A percentile compares a stretch with the other conserved stretches of the same genome.
phyloP scores from a whole-genome alignment of 2,329 filamentous ascomycete genomes.

The Fusarium dimerum region DNA sequence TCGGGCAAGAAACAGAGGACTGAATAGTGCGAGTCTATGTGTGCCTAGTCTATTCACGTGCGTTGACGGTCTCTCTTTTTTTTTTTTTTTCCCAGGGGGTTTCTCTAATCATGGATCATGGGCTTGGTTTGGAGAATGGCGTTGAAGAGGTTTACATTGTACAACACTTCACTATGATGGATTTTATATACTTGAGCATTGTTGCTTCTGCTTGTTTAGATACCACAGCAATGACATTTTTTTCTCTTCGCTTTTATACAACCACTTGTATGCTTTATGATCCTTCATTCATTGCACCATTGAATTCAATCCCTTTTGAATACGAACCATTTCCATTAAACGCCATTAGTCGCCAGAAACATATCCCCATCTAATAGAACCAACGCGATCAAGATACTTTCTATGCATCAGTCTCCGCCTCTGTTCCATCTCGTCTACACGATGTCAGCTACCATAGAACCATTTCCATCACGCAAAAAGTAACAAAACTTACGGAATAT shows the following conservation, averaged over 20 bases:
- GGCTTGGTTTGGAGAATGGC: slow-evolving; percentile 2
- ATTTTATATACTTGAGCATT: slow-evolving; percentile 2
- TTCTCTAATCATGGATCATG: neutral
- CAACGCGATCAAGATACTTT: slow-evolving; percentile 12
- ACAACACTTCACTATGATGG: neutral
- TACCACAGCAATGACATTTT: slow-evolving; percentile 26
- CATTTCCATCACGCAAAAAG: neutral
- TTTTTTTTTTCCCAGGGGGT: no score
- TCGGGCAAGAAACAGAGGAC: slow-evolving; percentile 55
- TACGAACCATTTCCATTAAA: slow-evolving; percentile 24
- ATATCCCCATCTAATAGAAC: slow-evolving; percentile 9
- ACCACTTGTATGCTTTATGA: neutral
- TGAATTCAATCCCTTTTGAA: slow-evolving; percentile 7
- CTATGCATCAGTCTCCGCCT: slow-evolving; percentile 49
- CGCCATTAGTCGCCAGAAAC: slow-evolving; percentile 35
- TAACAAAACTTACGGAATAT: slow-evolving; percentile 56
- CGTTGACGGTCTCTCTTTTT: no score
- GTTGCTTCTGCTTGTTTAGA: slow-evolving; percentile 21
- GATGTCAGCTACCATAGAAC: slow-evolving; percentile 8
- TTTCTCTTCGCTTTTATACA: slow-evolving; percentile 3
- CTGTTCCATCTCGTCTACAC: slow-evolving; percentile 56
- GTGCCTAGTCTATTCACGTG: no score
- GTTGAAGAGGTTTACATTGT: slow-evolving; percentile 1
- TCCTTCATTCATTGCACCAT: slow-evolving; percentile 5
- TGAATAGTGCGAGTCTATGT: slow-evolving; percentile 11